Base-by-base conservation (phyloP, 2,329 filamentous ascomycete species). In the Neofusicoccum sp. region DNA sequence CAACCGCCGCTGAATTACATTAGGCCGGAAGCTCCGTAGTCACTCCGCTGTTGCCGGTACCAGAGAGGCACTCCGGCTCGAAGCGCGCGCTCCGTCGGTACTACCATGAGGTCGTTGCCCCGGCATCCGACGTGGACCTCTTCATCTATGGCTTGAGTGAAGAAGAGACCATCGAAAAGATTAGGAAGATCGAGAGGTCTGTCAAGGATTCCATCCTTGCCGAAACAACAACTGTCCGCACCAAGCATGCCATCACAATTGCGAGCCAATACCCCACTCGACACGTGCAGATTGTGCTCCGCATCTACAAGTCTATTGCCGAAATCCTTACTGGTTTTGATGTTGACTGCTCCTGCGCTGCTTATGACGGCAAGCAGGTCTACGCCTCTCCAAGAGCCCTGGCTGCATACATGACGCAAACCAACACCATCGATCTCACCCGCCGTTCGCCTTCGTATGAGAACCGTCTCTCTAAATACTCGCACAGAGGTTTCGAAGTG, bases 311-410 rank as follows among this genome's bases (percentile, higher is more conserved):
- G 71, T 93, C 89, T 0, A 79, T 96, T 49, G 89, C 90, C 1
- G 91, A 96, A 73, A 93, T 96, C 39, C 82, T 96, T 29, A 92
- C 92, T 3, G 92, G 92, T 0, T 96, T 96, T 69, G 92, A 96
- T 69, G 92, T 96, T 54, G 92, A 95, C 72, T 93, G 89, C 72
- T 89, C 91, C 0, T 91, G 91, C 65, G 89, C 87, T 29, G 91
- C 91, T 3, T 96, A 90, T 68, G 87, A 95, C 73, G 92, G 92
- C 39, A 84, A 84, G 22, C 89, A 95, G 70, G 91, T 96, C 16
- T 96, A 89, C 71, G 87, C 87, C 29, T 88, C 89, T 2, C 92
- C 92, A 1, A 85, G 92, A 63, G 92, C 92, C 2, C 74, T 96
- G 12, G 87, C 86, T 48, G 89, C 91, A 8, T 94, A 89, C 74